Evolutionary conservation across 2,329 filamentous ascomycete species (phyloP).

Genomic region (Bipolaris zeicola): DNA sequence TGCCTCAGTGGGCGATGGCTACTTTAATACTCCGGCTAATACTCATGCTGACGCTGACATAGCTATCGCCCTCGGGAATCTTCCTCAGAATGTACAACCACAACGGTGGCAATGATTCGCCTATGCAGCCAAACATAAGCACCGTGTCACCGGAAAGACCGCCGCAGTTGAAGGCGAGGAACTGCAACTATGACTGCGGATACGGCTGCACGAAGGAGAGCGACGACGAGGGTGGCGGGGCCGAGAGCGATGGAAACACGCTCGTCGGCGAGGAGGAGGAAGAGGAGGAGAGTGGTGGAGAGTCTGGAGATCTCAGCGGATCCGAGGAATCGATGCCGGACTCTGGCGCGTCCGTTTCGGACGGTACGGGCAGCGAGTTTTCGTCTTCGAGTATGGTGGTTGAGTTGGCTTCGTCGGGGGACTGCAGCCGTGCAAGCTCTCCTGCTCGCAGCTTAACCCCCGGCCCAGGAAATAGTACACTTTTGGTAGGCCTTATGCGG

Average conservation of each 20-base stretch:
- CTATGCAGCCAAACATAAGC: not conserved
- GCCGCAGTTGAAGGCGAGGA: slow-evolving; percentile 29
- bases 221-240: slow-evolving; percentile 20
- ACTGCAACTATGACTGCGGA: slow-evolving; percentile 33
- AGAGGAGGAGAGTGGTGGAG: not conserved
- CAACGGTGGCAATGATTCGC: not conserved
- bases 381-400: slow-evolving; percentile 4
- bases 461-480: slow-evolving; percentile 27
- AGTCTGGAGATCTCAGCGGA: not conserved
- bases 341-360: not conserved
- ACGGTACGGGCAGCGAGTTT: not conserved
- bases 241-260: slow-evolving; percentile 10
- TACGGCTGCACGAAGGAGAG: slow-evolving; percentile 24
- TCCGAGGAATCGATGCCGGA: not conserved
- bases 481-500: slow-evolving; percentile 12
- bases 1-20: not conserved
- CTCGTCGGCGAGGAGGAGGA: slow-evolving; percentile 8
- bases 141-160: slow-evolving; percentile 8
- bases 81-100: slow-evolving; percentile 5
- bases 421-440: slow-evolving; percentile 4
- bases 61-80: not conserved
- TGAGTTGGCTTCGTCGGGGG: not conserved
- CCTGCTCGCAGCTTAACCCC: slow-evolving; percentile 29
- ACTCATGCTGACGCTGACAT: not conserved
- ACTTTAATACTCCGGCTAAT: not conserved